These are phyloP conservation scores for Alternaria dauci DNA, from an alignment of 2,329 filamentous ascomycete genomes.

Conservation along the genomic window DNA sequence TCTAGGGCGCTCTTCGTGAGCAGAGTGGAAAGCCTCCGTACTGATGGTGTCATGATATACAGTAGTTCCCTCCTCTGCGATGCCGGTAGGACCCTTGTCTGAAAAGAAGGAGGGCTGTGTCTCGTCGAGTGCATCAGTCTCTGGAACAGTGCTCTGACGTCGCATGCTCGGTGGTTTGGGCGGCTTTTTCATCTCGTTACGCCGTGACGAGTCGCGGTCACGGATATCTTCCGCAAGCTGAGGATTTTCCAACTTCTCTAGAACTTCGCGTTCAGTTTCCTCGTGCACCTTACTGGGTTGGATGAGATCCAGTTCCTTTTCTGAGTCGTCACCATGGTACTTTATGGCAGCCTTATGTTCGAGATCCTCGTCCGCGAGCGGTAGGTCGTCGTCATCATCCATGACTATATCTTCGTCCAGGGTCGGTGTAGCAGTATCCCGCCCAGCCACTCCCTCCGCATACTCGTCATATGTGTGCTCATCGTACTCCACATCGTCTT, in stretches of 20 bases:
- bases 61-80: neutral
- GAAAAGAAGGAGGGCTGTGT: constrained; percentile 42
- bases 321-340: neutral
- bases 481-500: constrained; percentile 33
- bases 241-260: constrained; percentile 35
- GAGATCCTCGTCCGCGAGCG: constrained; percentile 26
- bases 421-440: constrained; percentile 8
- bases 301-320: constrained; percentile 19
- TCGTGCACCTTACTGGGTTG: constrained; percentile 17
- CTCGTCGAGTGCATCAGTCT: constrained; percentile 47
- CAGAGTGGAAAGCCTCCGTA: constrained; percentile 43
- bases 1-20: constrained; percentile 49
- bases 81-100: constrained; percentile 1
- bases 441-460: constrained; percentile 18
- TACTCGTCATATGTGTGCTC: constrained; percentile 39
- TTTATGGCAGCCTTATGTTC: constrained; percentile 17
- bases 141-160: constrained; percentile 44
- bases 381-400: constrained; percentile 34
- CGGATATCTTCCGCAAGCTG: neutral
- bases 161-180: constrained; percentile 21
- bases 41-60: constrained; percentile 26
- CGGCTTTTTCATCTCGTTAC: neutral
- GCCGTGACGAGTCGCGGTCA: constrained; percentile 1
- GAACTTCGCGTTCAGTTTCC: constrained; percentile 28
- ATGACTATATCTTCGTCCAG: constrained; percentile 29